Conservation (phyloP, 129 eudicot genomes). For the Ambrosia trifida region DNA sequence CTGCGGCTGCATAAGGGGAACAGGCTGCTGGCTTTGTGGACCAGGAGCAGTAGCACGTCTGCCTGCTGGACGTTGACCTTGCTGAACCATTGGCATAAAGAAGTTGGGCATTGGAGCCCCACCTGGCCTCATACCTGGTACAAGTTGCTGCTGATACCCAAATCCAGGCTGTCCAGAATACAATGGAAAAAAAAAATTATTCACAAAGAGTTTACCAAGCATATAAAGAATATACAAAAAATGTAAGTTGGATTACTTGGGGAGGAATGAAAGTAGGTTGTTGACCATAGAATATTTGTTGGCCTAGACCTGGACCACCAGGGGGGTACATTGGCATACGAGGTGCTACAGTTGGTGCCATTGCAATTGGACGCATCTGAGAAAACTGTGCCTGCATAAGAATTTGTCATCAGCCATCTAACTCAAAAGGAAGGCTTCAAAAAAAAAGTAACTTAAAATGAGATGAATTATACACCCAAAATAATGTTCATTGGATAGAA, state of each 20-base stretch:
- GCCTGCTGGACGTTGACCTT: conserved; percentile 64
- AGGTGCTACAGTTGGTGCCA: conserved; percentile 71
- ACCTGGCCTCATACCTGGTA: conserved; percentile 70
- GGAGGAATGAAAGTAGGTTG: conserved; percentile 85
- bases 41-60: conserved; percentile 51
- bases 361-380: conserved; percentile 76
- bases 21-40: conserved; percentile 58
- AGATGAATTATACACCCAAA: too few species aligned
- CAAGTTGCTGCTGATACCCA: conserved; percentile 83
- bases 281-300: conserved; percentile 82
- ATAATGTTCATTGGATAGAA: too few species aligned
- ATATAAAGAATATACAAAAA: not conserved
- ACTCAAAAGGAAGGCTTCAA: not conserved
- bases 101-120: conserved; percentile 65
- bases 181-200: not conserved
- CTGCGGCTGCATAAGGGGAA: conserved; percentile 67
- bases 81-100: conserved; percentile 59
- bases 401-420: not conserved
- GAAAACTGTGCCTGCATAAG: conserved; percentile 75
- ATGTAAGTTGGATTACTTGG: conserved; percentile 46
- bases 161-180: conserved; percentile 52
- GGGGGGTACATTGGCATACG: conserved; percentile 90
- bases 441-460: too few species aligned
- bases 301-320: conserved; percentile 89
- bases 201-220: not conserved